Evolutionary conservation across 768 basidiomycete species (phyloP).

Genomic region (Astraeus odoratus): DNA sequence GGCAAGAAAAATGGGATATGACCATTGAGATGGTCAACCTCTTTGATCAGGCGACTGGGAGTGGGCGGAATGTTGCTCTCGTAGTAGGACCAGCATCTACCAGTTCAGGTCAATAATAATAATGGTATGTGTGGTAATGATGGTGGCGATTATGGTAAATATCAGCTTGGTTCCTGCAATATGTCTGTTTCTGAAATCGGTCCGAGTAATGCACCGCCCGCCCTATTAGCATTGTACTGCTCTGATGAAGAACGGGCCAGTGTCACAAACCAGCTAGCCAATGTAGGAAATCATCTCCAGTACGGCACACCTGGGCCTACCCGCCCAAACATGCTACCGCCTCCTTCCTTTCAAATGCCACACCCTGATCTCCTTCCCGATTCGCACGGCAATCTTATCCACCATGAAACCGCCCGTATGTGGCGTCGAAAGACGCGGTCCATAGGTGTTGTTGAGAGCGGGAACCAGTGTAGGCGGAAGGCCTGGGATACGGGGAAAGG

Average conservation of each 20-base stretch:
- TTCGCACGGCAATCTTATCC: constrained; percentile 52
- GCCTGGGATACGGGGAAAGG: constrained; percentile 42
- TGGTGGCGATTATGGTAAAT: too few relatives aligned
- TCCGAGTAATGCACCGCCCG: too few relatives aligned
- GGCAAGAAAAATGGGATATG: constrained; percentile 18
- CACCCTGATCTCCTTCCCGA: constrained; percentile 56
- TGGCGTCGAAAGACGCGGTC: constrained; percentile 33
- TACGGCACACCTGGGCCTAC: too few relatives aligned
- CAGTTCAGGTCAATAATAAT: not conserved
- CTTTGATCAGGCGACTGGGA: constrained; percentile 67
- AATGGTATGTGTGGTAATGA: not conserved
- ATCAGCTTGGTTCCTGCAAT: too few relatives aligned
- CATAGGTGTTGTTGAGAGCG: constrained; percentile 43
- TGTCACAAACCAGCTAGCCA: not conserved
- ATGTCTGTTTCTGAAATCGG: too few relatives aligned
- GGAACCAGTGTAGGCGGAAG: constrained; percentile 45
- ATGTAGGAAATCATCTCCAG: too few relatives aligned
- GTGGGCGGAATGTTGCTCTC: constrained; percentile 65
- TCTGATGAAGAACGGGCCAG: not conserved
- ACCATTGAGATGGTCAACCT: constrained; percentile 50
- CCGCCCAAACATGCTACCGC: too few relatives aligned
- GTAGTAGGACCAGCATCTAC: constrained; percentile 34
- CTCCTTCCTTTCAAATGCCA: constrained; percentile 33
- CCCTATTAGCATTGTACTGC: not conserved
- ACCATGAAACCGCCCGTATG: constrained; percentile 46